Conservation (phyloP, 805 yeast species). For the Candida namnaoensis region DNA sequence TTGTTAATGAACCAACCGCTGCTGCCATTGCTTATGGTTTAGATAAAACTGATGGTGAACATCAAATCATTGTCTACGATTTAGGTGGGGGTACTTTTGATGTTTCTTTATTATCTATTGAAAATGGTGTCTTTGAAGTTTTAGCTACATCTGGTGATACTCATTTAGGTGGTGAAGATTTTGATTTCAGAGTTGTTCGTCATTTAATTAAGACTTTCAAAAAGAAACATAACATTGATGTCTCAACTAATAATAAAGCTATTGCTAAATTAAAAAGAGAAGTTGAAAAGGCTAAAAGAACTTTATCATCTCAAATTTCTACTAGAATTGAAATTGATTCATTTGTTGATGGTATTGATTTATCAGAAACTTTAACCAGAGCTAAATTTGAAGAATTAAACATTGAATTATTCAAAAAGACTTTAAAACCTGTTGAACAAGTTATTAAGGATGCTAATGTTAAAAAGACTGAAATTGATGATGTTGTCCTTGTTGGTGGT, state of each 20-base stretch:
- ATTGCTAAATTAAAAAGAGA: conserved; percentile 92
- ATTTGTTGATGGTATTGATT: conserved; percentile 88
- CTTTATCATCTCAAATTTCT: conserved; percentile 90
- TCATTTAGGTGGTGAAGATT: conserved; percentile 97
- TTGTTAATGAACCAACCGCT: conserved; percentile 92
- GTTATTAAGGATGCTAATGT: conserved; percentile 91
- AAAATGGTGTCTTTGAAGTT: conserved; percentile 88
- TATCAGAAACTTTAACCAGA: conserved; percentile 90
- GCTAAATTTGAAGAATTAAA: conserved; percentile 97
- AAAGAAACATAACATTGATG: conserved; percentile 86
- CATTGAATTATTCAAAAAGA: conserved; percentile 86
- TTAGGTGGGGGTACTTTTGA: conserved; percentile 98
- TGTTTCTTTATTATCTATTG: conserved; percentile 81
- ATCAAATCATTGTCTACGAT: conserved; percentile 86
- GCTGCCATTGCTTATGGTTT: conserved; percentile 97
- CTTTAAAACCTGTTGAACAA: conserved; percentile 93
- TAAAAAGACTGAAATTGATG: conserved; percentile 81
- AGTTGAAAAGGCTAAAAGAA: conserved; percentile 97
- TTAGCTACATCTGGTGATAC: conserved; percentile 95
- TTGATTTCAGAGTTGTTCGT: conserved; percentile 81
- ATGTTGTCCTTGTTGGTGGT: conserved; percentile 97
- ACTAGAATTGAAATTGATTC: conserved; percentile 96
- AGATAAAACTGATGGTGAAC: conserved; percentile 70
- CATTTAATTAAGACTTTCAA: conserved; percentile 83
- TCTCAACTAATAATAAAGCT: conserved; percentile 75